Percentiles rank a stretch among this genome's conserved stretches.
Conservation (phyloP, 208 protist species). For the Acanthamoeba lenticulata region DNA sequence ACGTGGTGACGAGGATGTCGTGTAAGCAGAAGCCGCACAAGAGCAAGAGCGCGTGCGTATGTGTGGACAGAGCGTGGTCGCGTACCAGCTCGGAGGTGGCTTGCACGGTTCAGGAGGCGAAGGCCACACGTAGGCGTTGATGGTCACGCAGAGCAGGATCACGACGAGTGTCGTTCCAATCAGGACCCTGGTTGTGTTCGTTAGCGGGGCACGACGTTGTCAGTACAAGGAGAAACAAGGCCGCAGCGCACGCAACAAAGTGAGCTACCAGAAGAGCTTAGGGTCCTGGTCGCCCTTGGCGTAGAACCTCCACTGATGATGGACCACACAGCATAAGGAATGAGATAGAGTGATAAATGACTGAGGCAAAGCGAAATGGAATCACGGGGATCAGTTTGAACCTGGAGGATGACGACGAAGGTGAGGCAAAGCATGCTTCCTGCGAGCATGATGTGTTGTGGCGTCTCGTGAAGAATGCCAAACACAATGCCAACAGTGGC, state of each 20-base stretch:
- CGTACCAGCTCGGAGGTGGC: constrained; percentile 1
- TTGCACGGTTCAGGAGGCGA: background rate
- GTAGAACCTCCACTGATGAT: constrained; percentile 1
- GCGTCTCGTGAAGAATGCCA: background rate
- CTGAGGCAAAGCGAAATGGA: background rate
- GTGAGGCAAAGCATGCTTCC: background rate
- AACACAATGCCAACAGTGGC: background rate
- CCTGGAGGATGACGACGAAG: background rate
- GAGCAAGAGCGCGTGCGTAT: background rate
- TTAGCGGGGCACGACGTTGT: no score
- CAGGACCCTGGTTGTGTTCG: background rate
- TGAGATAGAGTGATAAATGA: no score
- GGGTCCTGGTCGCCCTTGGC: constrained; percentile 31
- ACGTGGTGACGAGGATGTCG: no score
- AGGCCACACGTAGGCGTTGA: constrained; percentile 49
- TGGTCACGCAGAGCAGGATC: constrained; percentile 4
- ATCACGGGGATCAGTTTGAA: background rate
- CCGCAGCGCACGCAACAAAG: background rate
- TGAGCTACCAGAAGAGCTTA: constrained; percentile 26
- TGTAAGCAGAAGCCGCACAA: background rate
- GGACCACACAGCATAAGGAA: no score
- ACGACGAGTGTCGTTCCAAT: background rate
- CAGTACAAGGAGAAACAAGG: no score
- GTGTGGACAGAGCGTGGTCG: no score
- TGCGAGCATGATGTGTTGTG: constrained; percentile 38